Conservation (phyloP, 805 yeast genomes). For the Cyberlindnera mycetangii region DNA sequence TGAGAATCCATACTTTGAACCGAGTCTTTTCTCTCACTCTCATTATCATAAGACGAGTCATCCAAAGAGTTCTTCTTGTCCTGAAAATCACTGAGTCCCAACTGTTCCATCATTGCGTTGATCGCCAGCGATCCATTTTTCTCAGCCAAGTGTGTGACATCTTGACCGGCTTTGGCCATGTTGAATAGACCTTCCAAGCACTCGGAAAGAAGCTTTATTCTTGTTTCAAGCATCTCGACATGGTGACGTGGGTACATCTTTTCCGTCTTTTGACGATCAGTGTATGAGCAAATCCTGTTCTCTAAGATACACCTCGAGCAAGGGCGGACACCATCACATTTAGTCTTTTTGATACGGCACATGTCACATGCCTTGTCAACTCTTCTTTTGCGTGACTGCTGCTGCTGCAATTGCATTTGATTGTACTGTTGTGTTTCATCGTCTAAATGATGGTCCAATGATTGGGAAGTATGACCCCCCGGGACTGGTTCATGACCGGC, state of each 20-base stretch:
- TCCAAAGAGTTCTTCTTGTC: neutral
- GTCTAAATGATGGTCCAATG: neutral
- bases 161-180: neutral
- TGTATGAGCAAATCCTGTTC: conserved; percentile 57
- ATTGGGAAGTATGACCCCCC: neutral
- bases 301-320: conserved; percentile 53
- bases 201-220: conserved; percentile 50
- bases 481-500: neutral
- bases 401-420: neutral
- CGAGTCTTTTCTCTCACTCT: neutral
- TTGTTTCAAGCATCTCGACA: conserved; percentile 59
- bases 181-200: conserved; percentile 39
- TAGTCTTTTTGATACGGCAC: conserved; percentile 60
- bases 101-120: conserved; percentile 3
- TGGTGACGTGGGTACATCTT: conserved; percentile 58
- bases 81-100: conserved; percentile 1
- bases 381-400: conserved; percentile 33
- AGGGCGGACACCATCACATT: conserved; percentile 62
- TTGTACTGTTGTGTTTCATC: neutral
- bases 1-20: neutral
- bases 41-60: neutral
- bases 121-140: conserved; percentile 5
- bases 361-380: conserved; percentile 66
- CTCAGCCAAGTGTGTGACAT: neutral
- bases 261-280: conserved; percentile 49